Conservation (phyloP, 2,329 filamentous ascomycete species). For the Orbilia oligospora region DNA sequence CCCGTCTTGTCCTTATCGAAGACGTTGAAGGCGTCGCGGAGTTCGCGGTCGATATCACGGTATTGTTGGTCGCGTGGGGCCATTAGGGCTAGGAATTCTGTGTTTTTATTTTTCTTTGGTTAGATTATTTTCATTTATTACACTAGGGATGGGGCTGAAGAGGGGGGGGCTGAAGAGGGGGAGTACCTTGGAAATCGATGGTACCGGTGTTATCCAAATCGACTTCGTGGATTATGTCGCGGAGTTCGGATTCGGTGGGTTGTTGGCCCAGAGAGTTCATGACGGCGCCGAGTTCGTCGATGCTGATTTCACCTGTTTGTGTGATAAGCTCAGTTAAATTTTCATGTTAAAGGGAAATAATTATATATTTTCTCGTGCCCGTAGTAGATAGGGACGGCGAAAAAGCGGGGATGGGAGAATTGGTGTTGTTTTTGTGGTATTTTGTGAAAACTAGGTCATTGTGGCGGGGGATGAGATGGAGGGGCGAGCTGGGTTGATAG, state of each 20-base stretch:
- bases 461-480: conserved; percentile 3
- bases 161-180: not conserved
- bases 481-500: not conserved
- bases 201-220: conserved; percentile 77
- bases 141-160: too few species aligned
- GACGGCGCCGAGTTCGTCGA: conserved; percentile 75
- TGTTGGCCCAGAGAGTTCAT: conserved; percentile 77
- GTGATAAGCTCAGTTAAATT: not conserved
- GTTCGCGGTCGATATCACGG: conserved; percentile 76
- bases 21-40: conserved; percentile 76
- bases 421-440: conserved; percentile 18
- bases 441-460: conserved; percentile 19
- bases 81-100: conserved; percentile 78
- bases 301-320: conserved; percentile 74
- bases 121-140: too few species aligned
- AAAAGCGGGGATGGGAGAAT: not conserved
- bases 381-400: too few species aligned
- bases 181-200: conserved; percentile 75
- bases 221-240: conserved; percentile 78
- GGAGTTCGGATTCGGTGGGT: conserved; percentile 75
- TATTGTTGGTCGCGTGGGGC: conserved; percentile 74
- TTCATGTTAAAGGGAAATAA: too few species aligned
- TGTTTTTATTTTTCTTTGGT: conserved; percentile 63
- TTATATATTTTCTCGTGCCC: too few species aligned
- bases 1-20: conserved; percentile 78